Percentiles rank a stretch among this genome's conserved stretches.
These are phyloP conservation scores for Acacia acuminata DNA, from an alignment of 306 rosid species.

Conservation along the genomic window DNA sequence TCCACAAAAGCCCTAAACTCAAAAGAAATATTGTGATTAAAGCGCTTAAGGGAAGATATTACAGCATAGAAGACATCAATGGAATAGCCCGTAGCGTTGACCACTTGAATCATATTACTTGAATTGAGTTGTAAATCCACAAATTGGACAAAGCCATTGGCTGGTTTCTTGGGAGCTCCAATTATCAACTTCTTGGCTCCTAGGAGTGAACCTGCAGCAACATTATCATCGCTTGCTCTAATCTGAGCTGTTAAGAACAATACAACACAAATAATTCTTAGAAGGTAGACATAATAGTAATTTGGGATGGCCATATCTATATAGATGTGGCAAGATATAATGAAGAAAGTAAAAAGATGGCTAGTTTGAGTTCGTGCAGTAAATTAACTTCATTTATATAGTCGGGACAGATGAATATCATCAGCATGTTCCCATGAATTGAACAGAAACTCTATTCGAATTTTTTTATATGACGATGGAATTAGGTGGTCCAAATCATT, in stretches of 20 bases:
- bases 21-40: not conserved
- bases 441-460: too few species aligned
- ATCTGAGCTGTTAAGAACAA: not conserved
- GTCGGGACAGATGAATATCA: not conserved
- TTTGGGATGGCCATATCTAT: not conserved
- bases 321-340: not conserved
- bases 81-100: conserved; percentile 6
- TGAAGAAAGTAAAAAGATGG: not conserved
- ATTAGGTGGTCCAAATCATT: too few species aligned
- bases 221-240: not conserved
- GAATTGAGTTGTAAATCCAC: not conserved
- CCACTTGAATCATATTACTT: not conserved
- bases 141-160: not conserved
- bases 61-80: conserved; percentile 6
- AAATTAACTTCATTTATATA: too few species aligned
- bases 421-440: too few species aligned
- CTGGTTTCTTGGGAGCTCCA: conserved; percentile 6
- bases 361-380: not conserved
- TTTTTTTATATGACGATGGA: too few species aligned
- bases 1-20: conserved; percentile 15
- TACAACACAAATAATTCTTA: not conserved
- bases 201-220: not conserved
- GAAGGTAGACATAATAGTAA: not conserved
- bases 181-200: conserved; percentile 17
- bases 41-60: not conserved